Base-by-base conservation (phyloP, 2,329 filamentous ascomycete species). In the Clonostachys chloroleuca region DNA sequence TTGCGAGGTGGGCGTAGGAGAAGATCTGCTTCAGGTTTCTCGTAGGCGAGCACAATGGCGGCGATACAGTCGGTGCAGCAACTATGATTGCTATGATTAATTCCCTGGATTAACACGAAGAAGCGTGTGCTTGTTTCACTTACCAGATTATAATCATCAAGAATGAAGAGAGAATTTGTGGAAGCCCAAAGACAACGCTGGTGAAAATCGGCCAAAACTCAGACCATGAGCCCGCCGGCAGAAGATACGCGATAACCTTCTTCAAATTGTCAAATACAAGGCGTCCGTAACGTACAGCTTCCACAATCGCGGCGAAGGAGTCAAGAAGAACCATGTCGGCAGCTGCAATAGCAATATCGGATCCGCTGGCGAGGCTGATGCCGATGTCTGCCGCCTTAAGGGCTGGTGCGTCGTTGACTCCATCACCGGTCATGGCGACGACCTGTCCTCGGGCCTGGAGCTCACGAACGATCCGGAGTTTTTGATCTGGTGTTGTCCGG, bases 341-440 rank as follows among this genome's bases (percentile, higher is more conserved):
- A 0, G 87, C 87, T 45, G 86, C 87, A 52, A 94, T 83, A 5
- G 90, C 90, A 36, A 95, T 86, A 59, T 95, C 90, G 0, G 86
- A 89, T 5, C 89, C 89, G 1, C 83, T 86, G 2, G 86, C 87
- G 55, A 95, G 83, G 2, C 89, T 87, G 50, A 95, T 92, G 48
- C 88, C 88, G 1, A 95, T 82, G 55, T 95, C 89, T n/a, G 90
- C 88, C 1, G 84, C 83, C 3, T 86, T 83, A 5, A 95, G 78
- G 3, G 89, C 89, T 0, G 89, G 89, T 0, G 89, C 86, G 59
- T 95, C 90, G 57, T 95, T 95, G 54, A 92, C 89, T 16, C 90
- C 89, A 55, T 95, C 89, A 36, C 89, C 90, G 3, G 92, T 88
- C 81, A 95, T 94, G 39, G 84, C 89, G 1, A 95, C 81, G 3